Conservation (phyloP, 75 land plant species). For the Sequoia sempervirens region DNA sequence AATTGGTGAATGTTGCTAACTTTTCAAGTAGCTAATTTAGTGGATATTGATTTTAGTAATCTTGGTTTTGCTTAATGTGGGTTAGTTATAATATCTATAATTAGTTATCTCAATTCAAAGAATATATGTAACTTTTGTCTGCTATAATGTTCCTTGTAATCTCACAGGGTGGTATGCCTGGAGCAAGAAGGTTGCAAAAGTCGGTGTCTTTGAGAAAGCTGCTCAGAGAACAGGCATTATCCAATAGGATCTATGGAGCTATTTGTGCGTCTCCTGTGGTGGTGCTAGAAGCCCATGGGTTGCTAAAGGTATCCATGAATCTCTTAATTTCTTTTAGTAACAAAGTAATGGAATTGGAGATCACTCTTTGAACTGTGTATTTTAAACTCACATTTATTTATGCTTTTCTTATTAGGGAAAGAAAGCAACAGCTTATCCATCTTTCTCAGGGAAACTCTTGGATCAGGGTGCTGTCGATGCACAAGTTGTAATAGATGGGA, state of each 20-base stretch:
- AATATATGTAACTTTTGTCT: background rate
- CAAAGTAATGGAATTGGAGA: background rate
- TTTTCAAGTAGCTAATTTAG: background rate
- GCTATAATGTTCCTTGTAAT: background rate
- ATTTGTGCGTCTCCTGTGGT: conserved; percentile 63
- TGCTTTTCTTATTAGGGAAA: conserved; percentile 46
- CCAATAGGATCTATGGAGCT: conserved; percentile 62
- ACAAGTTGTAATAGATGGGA: conserved; percentile 79
- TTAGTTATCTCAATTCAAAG: background rate
- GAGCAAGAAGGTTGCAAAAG: conserved; percentile 47
- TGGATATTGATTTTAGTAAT: background rate
- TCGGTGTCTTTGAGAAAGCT: conserved; percentile 55
- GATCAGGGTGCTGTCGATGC: conserved; percentile 45
- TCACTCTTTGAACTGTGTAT: background rate
- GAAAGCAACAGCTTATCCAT: conserved; percentile 63
- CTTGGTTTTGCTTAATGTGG: background rate
- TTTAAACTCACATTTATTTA: background rate
- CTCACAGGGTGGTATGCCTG: conserved; percentile 68
- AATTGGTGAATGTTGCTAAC: background rate
- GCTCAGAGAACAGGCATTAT: conserved; percentile 52
- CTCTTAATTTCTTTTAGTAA: background rate
- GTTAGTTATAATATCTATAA: background rate
- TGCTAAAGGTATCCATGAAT: conserved; percentile 44
- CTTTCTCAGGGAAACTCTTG: conserved; percentile 32
- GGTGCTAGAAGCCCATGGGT: conserved; percentile 55